These are phyloP conservation scores for Platanthera zijinensis DNA, from an alignment of 106 monocot species.

Conservation along the genomic window DNA sequence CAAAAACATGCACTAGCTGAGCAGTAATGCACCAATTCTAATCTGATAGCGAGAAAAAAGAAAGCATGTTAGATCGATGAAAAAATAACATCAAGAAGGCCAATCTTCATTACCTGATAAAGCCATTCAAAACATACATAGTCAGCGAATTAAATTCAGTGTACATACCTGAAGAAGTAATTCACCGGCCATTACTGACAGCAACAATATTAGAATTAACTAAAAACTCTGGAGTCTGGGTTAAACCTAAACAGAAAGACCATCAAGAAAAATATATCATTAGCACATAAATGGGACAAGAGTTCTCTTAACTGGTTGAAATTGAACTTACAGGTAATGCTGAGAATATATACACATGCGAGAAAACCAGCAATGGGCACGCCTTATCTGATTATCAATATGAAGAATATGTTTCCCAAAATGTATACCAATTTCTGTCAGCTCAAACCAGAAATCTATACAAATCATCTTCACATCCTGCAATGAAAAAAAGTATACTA, in stretches of 20 bases:
- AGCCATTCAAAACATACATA: neutral
- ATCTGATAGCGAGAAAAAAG: neutral
- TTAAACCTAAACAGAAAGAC: constrained; percentile 58
- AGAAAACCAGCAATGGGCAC: constrained; percentile 92
- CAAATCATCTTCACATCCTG: constrained; percentile 65
- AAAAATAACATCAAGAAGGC: neutral
- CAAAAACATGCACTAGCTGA: too few relatives aligned
- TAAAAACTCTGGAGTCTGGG: constrained; percentile 81
- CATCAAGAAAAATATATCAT: constrained; percentile 6
- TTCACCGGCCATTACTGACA: constrained; percentile 84
- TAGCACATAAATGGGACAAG: neutral
- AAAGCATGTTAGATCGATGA: neutral
- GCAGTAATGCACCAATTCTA: too few relatives aligned
- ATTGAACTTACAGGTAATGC: constrained; percentile 52
- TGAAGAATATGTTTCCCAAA: constrained; percentile 52
- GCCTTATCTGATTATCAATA: constrained; percentile 75
- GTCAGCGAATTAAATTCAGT: neutral
- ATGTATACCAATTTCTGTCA: constrained; percentile 52
- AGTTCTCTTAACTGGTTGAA: too few relatives aligned
- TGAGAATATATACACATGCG: constrained; percentile 58
- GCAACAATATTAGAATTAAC: constrained; percentile 70
- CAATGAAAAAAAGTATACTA: constrained; percentile 20
- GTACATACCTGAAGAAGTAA: constrained; percentile 85
- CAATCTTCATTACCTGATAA: too few relatives aligned
- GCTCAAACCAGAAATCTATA: constrained; percentile 68